A percentile compares a stretch with the other conserved stretches of the same genome.
Conservation (phyloP, 306 rosid genomes). For the Betula pendula region DNA sequence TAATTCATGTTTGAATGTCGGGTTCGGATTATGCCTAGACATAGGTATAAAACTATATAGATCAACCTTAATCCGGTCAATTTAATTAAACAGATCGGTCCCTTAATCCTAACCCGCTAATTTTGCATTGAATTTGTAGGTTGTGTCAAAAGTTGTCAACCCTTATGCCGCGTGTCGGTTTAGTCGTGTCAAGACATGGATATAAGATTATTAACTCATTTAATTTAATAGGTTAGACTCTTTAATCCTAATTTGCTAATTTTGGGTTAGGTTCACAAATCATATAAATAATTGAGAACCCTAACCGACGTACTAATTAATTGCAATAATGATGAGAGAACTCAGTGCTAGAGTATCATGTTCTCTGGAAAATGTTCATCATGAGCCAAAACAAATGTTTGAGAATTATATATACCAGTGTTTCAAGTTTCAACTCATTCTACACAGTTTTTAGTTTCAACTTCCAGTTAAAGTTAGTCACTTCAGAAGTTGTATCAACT, state of each 20-base stretch:
- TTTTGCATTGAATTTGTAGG: too few relatives aligned
- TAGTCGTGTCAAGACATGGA: too few relatives aligned
- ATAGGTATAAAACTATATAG: too few relatives aligned
- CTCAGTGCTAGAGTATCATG: not conserved
- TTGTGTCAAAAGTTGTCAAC: too few relatives aligned
- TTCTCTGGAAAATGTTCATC: not conserved
- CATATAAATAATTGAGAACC: too few relatives aligned
- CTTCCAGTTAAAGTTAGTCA: not conserved
- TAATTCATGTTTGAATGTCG: not conserved
- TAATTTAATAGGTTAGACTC: not conserved
- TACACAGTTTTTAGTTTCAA: not conserved
- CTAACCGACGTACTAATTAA: not conserved
- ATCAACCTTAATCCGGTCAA: too few relatives aligned
- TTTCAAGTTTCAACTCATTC: not conserved
- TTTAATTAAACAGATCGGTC: too few relatives aligned
- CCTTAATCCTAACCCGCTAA: too few relatives aligned
- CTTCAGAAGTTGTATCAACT: not conserved
- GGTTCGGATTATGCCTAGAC: too few relatives aligned
- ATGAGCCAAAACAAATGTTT: not conserved
- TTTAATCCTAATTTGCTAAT: too few relatives aligned
- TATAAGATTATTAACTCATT: not conserved
- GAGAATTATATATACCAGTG: not conserved
- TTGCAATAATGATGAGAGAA: not conserved
- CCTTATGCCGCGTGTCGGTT: too few relatives aligned
- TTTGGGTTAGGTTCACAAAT: too few relatives aligned